A percentile compares a stretch with the other conserved stretches of the same genome.
Conservation (phyloP, 768 basidiomycete species). For the Russula sp. region DNA sequence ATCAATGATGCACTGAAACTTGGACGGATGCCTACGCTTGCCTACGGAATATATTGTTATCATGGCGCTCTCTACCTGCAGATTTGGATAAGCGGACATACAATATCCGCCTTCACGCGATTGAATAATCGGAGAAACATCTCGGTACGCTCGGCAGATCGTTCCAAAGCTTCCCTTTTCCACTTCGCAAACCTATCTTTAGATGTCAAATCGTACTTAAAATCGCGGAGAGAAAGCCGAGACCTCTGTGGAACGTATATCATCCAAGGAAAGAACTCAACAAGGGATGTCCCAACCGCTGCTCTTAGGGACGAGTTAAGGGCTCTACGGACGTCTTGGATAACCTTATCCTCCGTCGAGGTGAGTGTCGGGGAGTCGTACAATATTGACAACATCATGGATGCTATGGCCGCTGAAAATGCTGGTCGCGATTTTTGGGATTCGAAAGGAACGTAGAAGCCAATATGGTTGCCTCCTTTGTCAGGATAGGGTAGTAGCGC, state of each 20-base stretch:
- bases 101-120: neutral
- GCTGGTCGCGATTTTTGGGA: neutral
- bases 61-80: neutral
- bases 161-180: neutral
- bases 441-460: neutral
- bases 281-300: neutral
- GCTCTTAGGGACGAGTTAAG: neutral
- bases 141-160: neutral
- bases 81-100: neutral
- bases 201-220: neutral
- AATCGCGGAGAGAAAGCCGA: neutral
- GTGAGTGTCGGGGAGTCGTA: constrained; percentile 13
- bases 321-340: neutral
- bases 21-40: neutral
- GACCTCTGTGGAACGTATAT: neutral
- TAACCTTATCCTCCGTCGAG: neutral
- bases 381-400: constrained; percentile 18
- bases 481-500: neutral
- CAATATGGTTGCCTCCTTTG: neutral
- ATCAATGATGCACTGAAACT: neutral
- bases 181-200: neutral
- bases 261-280: neutral
- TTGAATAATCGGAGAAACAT: neutral
- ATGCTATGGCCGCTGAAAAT: constrained; percentile 7
- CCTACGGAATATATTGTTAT: neutral